A percentile compares a stretch with the other conserved stretches of the same genome.
Evolutionary conservation across 352 stramenopile species (phyloP).

Genomic region (Thalassiosira mediterranea): DNA sequence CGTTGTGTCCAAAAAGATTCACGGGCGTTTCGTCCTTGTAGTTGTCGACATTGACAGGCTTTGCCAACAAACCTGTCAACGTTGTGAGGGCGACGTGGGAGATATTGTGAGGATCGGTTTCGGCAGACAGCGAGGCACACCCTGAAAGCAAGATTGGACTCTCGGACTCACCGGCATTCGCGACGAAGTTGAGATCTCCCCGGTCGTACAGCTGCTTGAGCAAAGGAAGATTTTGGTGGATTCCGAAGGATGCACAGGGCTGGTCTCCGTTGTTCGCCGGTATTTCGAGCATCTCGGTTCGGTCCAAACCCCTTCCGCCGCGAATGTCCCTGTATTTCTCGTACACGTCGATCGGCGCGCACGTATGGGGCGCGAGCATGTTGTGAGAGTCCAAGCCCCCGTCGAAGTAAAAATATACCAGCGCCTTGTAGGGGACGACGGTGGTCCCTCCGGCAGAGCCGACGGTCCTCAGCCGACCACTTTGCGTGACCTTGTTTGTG

Average conservation of each 20-base stretch:
- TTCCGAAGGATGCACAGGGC: conserved; percentile 69
- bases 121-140: no score
- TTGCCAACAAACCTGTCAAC: conserved; percentile 65
- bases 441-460: neutral
- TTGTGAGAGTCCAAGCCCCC: conserved; percentile 72
- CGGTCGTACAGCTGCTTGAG: conserved; percentile 72
- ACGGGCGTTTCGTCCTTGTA: conserved; percentile 56
- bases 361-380: conserved; percentile 65
- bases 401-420: conserved; percentile 61
- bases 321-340: conserved; percentile 49
- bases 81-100: no score
- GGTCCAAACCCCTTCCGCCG: conserved; percentile 35
- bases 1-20: conserved; percentile 76
- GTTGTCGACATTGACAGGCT: conserved; percentile 59
- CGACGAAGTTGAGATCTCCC: conserved; percentile 62
- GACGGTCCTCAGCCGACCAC: neutral
- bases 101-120: no score
- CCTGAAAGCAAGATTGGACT: no score
- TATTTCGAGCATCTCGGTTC: conserved; percentile 33
- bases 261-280: conserved; percentile 39
- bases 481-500: conserved; percentile 35
- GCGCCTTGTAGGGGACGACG: conserved; percentile 48
- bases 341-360: conserved; percentile 57
- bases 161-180: conserved; percentile 83
- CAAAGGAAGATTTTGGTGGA: conserved; percentile 59